phyloP scores from a whole-genome alignment of 139 green algal species.

The Coccomyxa sp. region DNA sequence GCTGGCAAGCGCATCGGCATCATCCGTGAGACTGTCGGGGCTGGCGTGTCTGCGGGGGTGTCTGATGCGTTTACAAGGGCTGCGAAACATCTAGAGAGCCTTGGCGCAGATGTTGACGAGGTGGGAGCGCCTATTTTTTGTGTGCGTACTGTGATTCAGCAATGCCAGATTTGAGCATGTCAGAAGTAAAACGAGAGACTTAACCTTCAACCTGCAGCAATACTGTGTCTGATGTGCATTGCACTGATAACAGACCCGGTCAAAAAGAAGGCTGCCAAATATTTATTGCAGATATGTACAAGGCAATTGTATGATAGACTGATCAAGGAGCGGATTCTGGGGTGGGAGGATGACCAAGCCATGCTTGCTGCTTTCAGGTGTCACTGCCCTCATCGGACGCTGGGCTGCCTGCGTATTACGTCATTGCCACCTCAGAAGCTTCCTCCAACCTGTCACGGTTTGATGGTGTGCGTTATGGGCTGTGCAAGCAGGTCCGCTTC shows the following conservation, averaged over 20 bases:
- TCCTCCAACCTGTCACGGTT: conserved; percentile 94
- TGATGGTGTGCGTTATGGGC: conserved; percentile 90
- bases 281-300: too few species aligned
- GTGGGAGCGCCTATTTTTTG: conserved; percentile 17
- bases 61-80: conserved; percentile 41
- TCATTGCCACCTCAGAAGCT: conserved; percentile 89
- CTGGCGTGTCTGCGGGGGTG: conserved; percentile 61
- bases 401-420: conserved; percentile 95
- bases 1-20: conserved; percentile 66
- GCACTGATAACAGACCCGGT: too few species aligned
- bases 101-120: conserved; percentile 77
- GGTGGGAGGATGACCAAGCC: too few species aligned
- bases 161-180: background rate
- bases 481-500: conserved; percentile 25
- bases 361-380: conserved; percentile 52
- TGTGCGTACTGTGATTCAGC: background rate
- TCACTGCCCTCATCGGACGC: conserved; percentile 66
- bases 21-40: conserved; percentile 76
- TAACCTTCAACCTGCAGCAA: background rate
- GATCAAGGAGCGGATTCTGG: background rate
- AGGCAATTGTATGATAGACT: too few species aligned
- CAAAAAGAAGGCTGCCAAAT: too few species aligned
- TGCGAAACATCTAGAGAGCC: conserved; percentile 55
- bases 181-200: background rate
- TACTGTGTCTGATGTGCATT: too few species aligned